These are phyloP conservation scores for Cystobasidium tubakii DNA, from an alignment of 768 basidiomycete genomes.

Conservation along the genomic window DNA sequence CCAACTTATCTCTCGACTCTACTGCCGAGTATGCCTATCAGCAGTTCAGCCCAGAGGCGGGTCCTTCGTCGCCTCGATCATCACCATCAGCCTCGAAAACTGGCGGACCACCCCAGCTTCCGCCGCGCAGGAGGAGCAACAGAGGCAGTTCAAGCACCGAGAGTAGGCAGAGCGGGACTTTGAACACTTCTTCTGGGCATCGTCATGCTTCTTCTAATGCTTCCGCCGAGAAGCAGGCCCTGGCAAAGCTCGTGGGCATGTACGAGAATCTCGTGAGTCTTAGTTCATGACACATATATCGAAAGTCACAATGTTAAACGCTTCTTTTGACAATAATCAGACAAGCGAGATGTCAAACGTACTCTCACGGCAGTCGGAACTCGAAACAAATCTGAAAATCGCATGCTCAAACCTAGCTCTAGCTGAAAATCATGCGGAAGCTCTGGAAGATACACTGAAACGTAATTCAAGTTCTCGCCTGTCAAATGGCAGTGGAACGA, in stretches of 20 bases:
- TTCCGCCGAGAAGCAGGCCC: conserved; percentile 11
- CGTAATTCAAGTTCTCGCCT: conserved; percentile 33
- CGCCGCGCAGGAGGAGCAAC: background rate
- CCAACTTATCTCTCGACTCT: background rate
- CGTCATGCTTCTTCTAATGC: background rate
- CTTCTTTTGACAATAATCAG: background rate
- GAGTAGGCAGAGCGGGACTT: background rate
- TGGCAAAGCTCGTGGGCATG: conserved; percentile 29
- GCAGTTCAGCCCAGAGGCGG: background rate
- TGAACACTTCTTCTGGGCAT: background rate
- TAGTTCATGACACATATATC: background rate
- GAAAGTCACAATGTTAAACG: background rate
- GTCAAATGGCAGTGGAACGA: conserved; percentile 8
- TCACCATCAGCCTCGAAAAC: background rate
- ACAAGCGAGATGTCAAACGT: conserved; percentile 39
- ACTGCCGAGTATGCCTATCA: background rate
- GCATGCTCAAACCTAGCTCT: conserved; percentile 50
- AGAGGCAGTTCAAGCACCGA: background rate
- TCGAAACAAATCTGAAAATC: conserved; percentile 50
- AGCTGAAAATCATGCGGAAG: conserved; percentile 51
- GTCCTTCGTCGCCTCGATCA: conserved; percentile 14
- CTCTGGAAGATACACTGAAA: conserved; percentile 50
- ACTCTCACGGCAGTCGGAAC: conserved; percentile 46
- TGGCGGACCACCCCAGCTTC: background rate
- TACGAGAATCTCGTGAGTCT: conserved; percentile 30